Base-by-base conservation (phyloP, 2,329 filamentous ascomycete species). In the Zalaria obscura region DNA sequence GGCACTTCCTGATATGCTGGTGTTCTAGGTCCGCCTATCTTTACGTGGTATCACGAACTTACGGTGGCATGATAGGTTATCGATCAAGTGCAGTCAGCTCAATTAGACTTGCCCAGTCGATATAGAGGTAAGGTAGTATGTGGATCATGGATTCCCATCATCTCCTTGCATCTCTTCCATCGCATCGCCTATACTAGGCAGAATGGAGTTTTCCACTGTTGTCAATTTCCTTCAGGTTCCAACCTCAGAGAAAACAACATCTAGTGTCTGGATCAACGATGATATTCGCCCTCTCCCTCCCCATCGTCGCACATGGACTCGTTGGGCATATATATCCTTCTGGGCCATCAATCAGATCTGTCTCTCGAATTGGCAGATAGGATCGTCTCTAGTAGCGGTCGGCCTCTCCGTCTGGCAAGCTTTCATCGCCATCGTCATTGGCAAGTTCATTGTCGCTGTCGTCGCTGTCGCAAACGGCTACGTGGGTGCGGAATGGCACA, bases 401-500 rank as follows among this genome's bases (percentile, higher is more conserved):
- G 62, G 64, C 25, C 51, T 67, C 4, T 55, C 56, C 5, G 61
- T 63, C 6, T 66, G 63, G 63, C 62, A 66, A 45, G 55, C 60
- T 3, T 52, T 65, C 35, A 52, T 64, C 34, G 56, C 58, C 34
- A 58, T 58, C 40, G 54, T 67, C 47, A 47, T 65, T 29, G 64
- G 59, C 6, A 63, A 67, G 47, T 45, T 70, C 60, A 66, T 72
- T 52, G 68, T 73, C 46, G 65, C 73, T 35, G 68, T 66, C 28
- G 64, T 75, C 35, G 73, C 80, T n/a, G 78, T 79, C 35, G 70
- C 72, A 8, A 54, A 57, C 47, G 71, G 76, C 27, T 68, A 71
- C 10, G 64, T 75, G 25, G 65, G 63, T 27, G 59, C 61, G n/a
- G 60, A 60, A 48, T 67, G 72, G 52, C 68, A 74, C 51, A 62